A percentile compares a stretch with the other conserved stretches of the same genome.
Evolutionary conservation across 179 eudicot genomes (phyloP).

Genomic region (Drosera spatulata): DNA sequence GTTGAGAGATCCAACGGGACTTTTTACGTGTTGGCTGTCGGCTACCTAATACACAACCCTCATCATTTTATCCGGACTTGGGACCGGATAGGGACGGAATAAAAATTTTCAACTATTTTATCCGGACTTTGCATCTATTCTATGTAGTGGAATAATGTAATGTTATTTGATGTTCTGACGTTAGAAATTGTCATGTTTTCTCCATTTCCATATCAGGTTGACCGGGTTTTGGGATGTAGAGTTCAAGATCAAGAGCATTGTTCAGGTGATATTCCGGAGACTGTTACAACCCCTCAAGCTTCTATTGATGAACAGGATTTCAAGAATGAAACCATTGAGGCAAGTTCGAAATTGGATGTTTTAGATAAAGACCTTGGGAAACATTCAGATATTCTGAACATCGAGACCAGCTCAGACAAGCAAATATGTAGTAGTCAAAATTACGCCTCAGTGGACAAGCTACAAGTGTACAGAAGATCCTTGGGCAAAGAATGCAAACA

Average conservation of each 20-base stretch:
- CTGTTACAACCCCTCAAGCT: slow-evolving; percentile 18
- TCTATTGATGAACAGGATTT: slow-evolving; percentile 15
- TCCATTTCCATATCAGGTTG: slow-evolving; percentile 49
- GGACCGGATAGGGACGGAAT: no score
- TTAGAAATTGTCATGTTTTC: not conserved
- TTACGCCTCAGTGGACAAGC: slow-evolving; percentile 19
- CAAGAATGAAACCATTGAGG: slow-evolving; percentile 24
- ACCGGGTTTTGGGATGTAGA: slow-evolving; percentile 89
- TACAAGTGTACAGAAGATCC: slow-evolving; percentile 31
- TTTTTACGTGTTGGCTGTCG: no score
- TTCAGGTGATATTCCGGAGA: slow-evolving; percentile 15
- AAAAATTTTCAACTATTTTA: no score
- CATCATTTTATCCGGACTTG: no score
- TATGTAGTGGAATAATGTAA: no score
- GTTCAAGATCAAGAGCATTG: slow-evolving; percentile 25
- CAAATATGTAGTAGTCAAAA: slow-evolving; percentile 7
- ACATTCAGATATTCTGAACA: slow-evolving; percentile 14
- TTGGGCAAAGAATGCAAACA: slow-evolving; percentile 28
- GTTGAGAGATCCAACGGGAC: no score
- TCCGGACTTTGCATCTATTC: no score
- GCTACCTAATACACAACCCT: no score
- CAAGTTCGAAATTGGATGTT: slow-evolving; percentile 20
- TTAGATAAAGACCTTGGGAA: slow-evolving; percentile 22
- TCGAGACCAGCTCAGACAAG: slow-evolving; percentile 13
- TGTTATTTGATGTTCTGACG: no score